Evolutionary conservation across 1,139 yeast species (phyloP).

Genomic region (Komagataea norvegica): DNA sequence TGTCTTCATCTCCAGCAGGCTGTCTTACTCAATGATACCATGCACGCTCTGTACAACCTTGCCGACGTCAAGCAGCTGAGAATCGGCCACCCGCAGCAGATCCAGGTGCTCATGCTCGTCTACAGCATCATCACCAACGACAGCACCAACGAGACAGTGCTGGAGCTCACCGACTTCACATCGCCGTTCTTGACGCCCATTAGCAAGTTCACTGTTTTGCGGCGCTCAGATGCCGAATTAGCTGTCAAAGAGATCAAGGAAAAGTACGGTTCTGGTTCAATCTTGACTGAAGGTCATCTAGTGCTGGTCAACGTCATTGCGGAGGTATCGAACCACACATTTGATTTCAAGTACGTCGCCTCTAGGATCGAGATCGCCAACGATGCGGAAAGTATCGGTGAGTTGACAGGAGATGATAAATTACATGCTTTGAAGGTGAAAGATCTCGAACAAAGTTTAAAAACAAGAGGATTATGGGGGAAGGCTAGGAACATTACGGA

Average conservation of each 20-base stretch:
- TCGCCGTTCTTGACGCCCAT: not conserved
- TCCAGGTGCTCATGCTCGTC: not conserved
- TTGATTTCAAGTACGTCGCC: constrained; percentile 4
- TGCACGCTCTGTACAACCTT: constrained; percentile 1
- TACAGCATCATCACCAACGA: not conserved
- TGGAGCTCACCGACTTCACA: constrained; percentile 11
- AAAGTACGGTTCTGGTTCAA: not conserved
- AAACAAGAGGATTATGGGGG: not conserved
- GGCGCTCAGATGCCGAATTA: not conserved
- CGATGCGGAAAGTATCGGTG: not conserved
- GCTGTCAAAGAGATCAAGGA: not conserved
- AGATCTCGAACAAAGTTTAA: constrained; percentile 4
- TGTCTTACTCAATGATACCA: too few species aligned
- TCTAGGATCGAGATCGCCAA: constrained; percentile 9
- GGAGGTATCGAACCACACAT: constrained; percentile 7
- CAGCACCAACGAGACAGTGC: not conserved
- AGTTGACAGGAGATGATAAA: not conserved
- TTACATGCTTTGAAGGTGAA: constrained; percentile 6
- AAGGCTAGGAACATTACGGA: not conserved
- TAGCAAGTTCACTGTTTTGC: not conserved
- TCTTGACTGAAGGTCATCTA: not conserved
- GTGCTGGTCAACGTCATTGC: constrained; percentile 7
- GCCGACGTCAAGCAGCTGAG: not conserved
- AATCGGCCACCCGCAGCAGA: not conserved
- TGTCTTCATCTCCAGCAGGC: too few species aligned